Conservation (phyloP, 1,284 basidiomycete genomes). For the Puccinia coronata region DNA sequence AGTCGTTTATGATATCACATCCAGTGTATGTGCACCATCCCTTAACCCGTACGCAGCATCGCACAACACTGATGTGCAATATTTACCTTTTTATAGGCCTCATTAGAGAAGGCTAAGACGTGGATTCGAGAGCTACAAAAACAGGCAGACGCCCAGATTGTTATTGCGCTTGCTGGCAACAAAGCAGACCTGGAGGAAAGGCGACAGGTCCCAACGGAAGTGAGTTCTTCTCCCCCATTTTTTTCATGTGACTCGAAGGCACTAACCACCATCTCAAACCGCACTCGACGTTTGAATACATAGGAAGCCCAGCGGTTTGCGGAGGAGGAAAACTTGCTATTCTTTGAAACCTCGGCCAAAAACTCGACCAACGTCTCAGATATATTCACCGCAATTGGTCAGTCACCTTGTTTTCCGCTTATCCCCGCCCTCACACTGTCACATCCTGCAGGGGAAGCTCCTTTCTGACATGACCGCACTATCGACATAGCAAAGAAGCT, state of each 20-base stretch:
- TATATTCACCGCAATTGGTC: conserved; percentile 83
- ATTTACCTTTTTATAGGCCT: conserved; percentile 57
- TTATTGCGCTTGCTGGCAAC: conserved; percentile 94
- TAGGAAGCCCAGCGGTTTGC: conserved; percentile 90
- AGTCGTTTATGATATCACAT: conserved; percentile 66
- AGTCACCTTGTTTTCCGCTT: conserved; percentile 54
- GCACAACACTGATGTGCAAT: background rate
- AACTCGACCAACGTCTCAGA: conserved; percentile 83
- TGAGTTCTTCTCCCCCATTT: conserved; percentile 19
- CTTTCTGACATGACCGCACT: background rate
- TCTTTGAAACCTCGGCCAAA: conserved; percentile 95
- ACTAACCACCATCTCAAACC: background rate
- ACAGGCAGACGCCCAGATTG: conserved; percentile 93
- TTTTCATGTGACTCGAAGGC: background rate
- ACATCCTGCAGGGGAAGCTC: background rate
- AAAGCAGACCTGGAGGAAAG: conserved; percentile 82
- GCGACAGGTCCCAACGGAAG: conserved; percentile 68
- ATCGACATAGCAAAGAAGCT: conserved; percentile 24
- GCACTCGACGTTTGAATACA: conserved; percentile 56
- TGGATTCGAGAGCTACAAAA: conserved; percentile 97
- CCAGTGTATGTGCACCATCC: conserved; percentile 4
- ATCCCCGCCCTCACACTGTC: background rate
- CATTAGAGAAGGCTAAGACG: conserved; percentile 91
- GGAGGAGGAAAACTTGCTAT: conserved; percentile 90
- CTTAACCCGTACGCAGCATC: background rate